Evolutionary conservation across 768 basidiomycete genomes (phyloP).

Genomic region (Suillus hirtellus): DNA sequence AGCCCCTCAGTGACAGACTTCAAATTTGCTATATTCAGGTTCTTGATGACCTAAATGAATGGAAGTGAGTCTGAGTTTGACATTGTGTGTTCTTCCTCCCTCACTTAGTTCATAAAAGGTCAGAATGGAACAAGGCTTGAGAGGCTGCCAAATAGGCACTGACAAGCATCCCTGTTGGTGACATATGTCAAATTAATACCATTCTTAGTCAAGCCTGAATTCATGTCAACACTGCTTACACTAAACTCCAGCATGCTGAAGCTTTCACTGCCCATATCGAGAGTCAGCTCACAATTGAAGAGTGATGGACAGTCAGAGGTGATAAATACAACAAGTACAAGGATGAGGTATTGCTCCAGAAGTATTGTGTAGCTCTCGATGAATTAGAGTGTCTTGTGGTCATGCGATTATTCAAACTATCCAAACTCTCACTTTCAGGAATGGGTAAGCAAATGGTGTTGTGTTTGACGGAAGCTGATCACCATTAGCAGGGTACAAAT

Average conservation of each 20-base stretch:
- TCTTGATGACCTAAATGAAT: too few species aligned
- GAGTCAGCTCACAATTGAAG: conserved; percentile 4
- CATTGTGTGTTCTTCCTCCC: too few species aligned
- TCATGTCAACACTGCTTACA: conserved; percentile 5
- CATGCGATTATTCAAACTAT: conserved; percentile 30
- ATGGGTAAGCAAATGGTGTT: neutral
- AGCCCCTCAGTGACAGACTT: neutral
- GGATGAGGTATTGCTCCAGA: neutral
- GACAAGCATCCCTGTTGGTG: neutral
- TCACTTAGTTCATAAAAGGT: neutral
- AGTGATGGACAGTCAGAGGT: conserved; percentile 5
- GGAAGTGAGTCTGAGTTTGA: too few species aligned
- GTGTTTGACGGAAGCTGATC: neutral
- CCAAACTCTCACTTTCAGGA: too few species aligned
- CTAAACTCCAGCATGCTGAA: too few species aligned
- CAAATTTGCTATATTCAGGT: neutral
- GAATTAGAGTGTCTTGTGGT: conserved; percentile 35
- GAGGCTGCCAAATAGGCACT: conserved; percentile 3
- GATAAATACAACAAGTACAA: conserved; percentile 7
- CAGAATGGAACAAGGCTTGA: neutral
- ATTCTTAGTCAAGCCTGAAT: conserved; percentile 3
- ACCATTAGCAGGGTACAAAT: conserved; percentile 29
- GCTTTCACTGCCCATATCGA: conserved; percentile 6
- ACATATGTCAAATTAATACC: neutral
- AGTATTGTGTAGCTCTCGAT: conserved; percentile 34